Evolutionary conservation across 2,329 filamentous ascomycete species (phyloP).

Genomic region (Fusarium pseudonygamai): DNA sequence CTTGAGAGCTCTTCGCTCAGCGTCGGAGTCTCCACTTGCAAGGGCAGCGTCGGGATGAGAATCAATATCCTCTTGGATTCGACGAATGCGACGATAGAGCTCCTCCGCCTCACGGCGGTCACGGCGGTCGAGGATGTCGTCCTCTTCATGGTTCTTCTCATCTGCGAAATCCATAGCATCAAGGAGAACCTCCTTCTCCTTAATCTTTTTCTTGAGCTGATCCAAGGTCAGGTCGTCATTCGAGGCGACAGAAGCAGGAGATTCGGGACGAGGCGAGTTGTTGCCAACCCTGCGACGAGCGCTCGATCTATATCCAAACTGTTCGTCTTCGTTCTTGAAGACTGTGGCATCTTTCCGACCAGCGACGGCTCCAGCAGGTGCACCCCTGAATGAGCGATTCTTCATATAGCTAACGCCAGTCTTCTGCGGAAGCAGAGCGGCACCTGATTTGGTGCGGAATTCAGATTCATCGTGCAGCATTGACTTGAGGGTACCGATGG

Average conservation of each 20-base stretch:
- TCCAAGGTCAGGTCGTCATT: slow-evolving; percentile 87
- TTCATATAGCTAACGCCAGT: slow-evolving; percentile 99
- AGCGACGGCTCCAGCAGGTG: slow-evolving; percentile 63
- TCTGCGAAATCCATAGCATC: slow-evolving; percentile 98
- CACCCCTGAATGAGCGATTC: slow-evolving; percentile 86
- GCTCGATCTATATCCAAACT: slow-evolving; percentile 91
- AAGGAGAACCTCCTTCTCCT: slow-evolving; percentile 91
- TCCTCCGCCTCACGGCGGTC: slow-evolving; percentile 94
- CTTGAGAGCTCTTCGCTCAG: slow-evolving; percentile 85
- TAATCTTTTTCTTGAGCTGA: slow-evolving; percentile 90
- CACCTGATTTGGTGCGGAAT: slow-evolving; percentile 86
- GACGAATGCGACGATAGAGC: slow-evolving; percentile 89
- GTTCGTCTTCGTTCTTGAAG: slow-evolving; percentile 95
- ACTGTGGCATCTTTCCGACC: slow-evolving; percentile 93
- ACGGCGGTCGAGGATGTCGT: slow-evolving; percentile 88
- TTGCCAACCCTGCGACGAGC: slow-evolving; percentile 86
- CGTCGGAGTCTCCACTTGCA: slow-evolving; percentile 80
- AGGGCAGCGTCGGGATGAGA: slow-evolving; percentile 80
- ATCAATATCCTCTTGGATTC: slow-evolving; percentile 95
- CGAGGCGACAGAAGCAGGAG: slow-evolving; percentile 73
- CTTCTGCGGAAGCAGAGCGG: slow-evolving; percentile 90
- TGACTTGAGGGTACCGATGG: slow-evolving; percentile 91
- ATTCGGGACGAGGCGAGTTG: slow-evolving; percentile 82
- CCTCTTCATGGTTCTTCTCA: slow-evolving; percentile 87
- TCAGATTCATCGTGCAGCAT: slow-evolving; percentile 91